Percentiles rank a stretch among this genome's conserved stretches.
Evolutionary conservation across 306 rosid species (phyloP).

Genomic region (Corylus avellana): DNA sequence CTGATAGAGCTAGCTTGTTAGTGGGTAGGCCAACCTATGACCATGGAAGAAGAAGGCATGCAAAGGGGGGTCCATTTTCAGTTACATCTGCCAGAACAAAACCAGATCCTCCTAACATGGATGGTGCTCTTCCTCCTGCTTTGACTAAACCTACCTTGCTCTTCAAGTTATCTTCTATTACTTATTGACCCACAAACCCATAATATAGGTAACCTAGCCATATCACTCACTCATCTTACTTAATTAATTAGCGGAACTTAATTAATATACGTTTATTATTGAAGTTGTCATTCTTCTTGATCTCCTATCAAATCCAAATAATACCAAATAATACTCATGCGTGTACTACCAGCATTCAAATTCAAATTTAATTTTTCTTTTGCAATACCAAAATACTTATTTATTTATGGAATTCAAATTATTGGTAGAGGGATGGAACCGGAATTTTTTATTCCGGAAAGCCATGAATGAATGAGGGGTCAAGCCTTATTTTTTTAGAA

Average conservation of each 20-base stretch:
- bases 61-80: background rate
- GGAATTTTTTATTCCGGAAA: too few relatives aligned
- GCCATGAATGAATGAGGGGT: too few relatives aligned
- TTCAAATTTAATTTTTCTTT: too few relatives aligned
- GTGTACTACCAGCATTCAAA: background rate
- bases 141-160: conserved; percentile 1
- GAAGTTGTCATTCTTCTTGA: background rate
- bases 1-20: background rate
- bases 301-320: background rate
- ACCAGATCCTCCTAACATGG: conserved; percentile 11
- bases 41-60: too few relatives aligned
- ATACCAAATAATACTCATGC: background rate
- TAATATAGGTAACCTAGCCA: background rate
- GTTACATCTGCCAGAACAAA: background rate
- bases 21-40: background rate
- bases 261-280: background rate
- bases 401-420: background rate
- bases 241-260: too few relatives aligned
- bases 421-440: too few relatives aligned
- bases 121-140: conserved; percentile 27
- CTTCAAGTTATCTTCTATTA: background rate
- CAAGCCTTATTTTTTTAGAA: too few relatives aligned
- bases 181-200: background rate
- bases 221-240: background rate
- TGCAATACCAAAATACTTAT: too few relatives aligned